Evolutionary conservation across 176 grass and related monocot species (phyloP), one percentile per base, ranked within the genome.

Genomic region (Puya raimondii): DNA sequence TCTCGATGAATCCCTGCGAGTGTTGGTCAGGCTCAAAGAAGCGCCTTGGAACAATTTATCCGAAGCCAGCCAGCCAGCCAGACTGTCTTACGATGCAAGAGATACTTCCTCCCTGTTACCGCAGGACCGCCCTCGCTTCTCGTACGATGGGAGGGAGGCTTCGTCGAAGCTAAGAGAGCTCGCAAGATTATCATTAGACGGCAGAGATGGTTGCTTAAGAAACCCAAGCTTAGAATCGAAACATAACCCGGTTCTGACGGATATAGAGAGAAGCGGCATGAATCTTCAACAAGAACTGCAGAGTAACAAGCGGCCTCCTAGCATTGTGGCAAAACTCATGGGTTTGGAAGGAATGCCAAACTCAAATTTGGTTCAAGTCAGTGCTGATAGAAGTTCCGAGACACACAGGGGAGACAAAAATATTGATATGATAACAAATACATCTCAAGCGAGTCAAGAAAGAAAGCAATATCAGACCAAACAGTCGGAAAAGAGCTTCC

Each of bases 291-390:
- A 82, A 82, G 89, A 85, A 82, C 76, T 67, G 27, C 42, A 29
- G 74, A 27, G 66, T 23, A 53, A 70, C 69, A 82, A 85, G 73
- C 81, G 85, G n/a, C 79, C 86, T 51, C 82, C 82, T 10, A 78
- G 94, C 61, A 79, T 99, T 17, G 89, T 99, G 57, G 94, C 80
- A 12, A 99, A 99, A 71, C 89, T 99, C 74, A 99, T 99, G 94
- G 94, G 94, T 33, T 76, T 99, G 82, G 89, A 99, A 49, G 82
- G 74, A 49, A 72, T 93, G 75, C 87, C 87, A 47, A 81, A 81
- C 74, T 68, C 66, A 49, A 42, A 57, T 23, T 51, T 76, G 50
- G 66, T 57, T 17, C 53, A 0, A 66, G 72, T 68, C 68, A 15
- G 52, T n/a, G 68, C n/a, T 64, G 47, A 58, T 15, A 6, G 8